Percentiles rank a stretch among this genome's conserved stretches.
Conservation (phyloP, 441 rosid genomes). For the Gossypium trilobum region DNA sequence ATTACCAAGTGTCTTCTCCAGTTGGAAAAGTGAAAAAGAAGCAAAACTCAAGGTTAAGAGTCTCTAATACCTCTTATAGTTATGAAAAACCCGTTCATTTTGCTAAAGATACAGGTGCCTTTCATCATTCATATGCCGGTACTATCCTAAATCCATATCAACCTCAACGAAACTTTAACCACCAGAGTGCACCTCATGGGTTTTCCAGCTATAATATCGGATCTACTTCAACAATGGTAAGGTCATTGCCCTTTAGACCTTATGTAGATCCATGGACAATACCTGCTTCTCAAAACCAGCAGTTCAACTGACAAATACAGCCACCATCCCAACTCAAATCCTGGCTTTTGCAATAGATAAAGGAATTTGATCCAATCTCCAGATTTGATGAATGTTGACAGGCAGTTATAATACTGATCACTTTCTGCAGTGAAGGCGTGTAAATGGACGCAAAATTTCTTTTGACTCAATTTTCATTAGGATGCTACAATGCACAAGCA, state of each 20-base stretch:
- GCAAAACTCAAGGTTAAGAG: constrained; percentile 19
- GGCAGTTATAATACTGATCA: not conserved
- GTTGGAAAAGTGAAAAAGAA: constrained; percentile 21
- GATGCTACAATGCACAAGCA: not conserved
- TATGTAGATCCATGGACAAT: constrained; percentile 9
- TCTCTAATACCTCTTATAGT: constrained; percentile 12
- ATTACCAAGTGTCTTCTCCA: constrained; percentile 17
- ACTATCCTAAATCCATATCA: constrained; percentile 12
- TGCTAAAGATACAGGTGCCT: constrained; percentile 17
- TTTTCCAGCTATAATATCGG: constrained; percentile 17
- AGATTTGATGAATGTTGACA: not conserved
- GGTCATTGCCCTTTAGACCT: constrained; percentile 25
- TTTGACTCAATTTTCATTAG: not conserved
- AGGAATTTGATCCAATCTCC: constrained; percentile 7
- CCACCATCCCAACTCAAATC: not conserved
- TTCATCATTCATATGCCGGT: constrained; percentile 20
- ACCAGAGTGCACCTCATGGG: constrained; percentile 18
- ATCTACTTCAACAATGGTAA: constrained; percentile 24
- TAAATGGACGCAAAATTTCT: not conserved
- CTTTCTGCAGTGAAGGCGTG: not conserved
- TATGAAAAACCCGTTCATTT: not conserved
- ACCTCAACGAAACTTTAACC: constrained; percentile 20
- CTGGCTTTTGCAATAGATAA: not conserved
- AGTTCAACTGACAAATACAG: constrained; percentile 19
- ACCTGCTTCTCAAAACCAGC: constrained; percentile 21